Base-by-base conservation (phyloP, 331 rosid species). In the Cydonia oblonga region DNA sequence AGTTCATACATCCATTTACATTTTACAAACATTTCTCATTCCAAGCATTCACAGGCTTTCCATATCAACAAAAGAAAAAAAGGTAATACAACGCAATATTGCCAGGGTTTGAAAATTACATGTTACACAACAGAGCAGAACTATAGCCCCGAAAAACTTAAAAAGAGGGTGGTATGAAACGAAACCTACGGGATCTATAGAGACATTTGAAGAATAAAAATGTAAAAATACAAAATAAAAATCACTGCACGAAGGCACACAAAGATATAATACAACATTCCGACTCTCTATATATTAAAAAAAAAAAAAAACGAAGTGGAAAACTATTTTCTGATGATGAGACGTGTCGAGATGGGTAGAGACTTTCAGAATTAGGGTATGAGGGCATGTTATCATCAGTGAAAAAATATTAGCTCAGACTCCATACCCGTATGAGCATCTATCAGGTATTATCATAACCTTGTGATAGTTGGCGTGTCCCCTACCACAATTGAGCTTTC, bases 401-500 rank as follows among this genome's bases (percentile, higher is more conserved):
- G 52, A 74, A 49, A 49, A 69, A 54, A 40, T 26, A 24, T 25
- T 7, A 12, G 18, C 6, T 49, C 54, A 16, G 54, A 49, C 54
- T 51, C 59, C 62, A 69, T 83, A 72, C 54, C 54, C 64, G 11
- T 49, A 51, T 2, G 8, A 80, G 81, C 84, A 76, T 81, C 22
- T 58, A 25, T 24, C 57, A 33, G 12, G 9, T 75, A 72, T 68
- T 71, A 32, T 66, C 25, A 46, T 4, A 58, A 32, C 64, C 6
- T 49, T 49, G 54, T 1, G 54, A 16, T 5, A 3, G 20, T 49
- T 65, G 64, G 80, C 70, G 24, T 63, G 73, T 61, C 65, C 75
- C 49, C 73, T 80, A 68, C 82, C 82, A 78, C 71, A 75, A 66
- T 51, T 76, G 72, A 35, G 76, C 76, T 79, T 78, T 81, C 71